Evolutionary conservation across 2,329 filamentous ascomycete genomes (phyloP).

Genomic region (Phialophora expanda): DNA sequence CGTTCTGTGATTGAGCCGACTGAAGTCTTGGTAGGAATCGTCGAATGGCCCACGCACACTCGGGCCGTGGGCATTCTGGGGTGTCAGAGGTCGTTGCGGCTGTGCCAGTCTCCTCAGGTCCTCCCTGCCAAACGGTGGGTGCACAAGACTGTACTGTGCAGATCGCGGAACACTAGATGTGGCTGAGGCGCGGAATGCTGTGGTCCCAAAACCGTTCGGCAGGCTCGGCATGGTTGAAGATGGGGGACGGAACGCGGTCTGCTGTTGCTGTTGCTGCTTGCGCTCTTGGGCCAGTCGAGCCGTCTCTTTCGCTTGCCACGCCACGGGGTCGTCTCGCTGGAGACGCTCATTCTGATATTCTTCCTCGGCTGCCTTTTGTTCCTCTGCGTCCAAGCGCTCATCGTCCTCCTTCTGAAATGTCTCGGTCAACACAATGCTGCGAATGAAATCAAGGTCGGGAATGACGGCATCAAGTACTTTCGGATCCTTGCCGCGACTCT

Average conservation of each 20-base stretch:
- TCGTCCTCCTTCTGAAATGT: slow-evolving; percentile 73
- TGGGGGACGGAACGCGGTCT: background rate
- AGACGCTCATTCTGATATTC: slow-evolving; percentile 51
- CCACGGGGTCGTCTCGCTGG: slow-evolving; percentile 46
- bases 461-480: slow-evolving; percentile 64
- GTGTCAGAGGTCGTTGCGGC: background rate
- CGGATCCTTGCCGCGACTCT: slow-evolving; percentile 64
- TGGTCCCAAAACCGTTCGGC: background rate
- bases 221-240: background rate
- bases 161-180: background rate
- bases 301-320: slow-evolving; percentile 28
- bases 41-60: slow-evolving; percentile 14
- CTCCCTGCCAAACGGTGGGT: background rate
- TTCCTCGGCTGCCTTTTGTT: slow-evolving; percentile 61
- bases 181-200: background rate
- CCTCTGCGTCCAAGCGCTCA: slow-evolving; percentile 65
- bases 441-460: slow-evolving; percentile 41
- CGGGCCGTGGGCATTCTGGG: background rate
- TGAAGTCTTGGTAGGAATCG: slow-evolving; percentile 21
- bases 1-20: background rate
- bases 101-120: slow-evolving; percentile 3
- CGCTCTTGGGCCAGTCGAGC: slow-evolving; percentile 1
- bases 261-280: background rate
- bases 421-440: slow-evolving; percentile 68
- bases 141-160: background rate